Base-by-base conservation (phyloP, 1,284 basidiomycete genomes). In the Rhizoctonia solani region DNA sequence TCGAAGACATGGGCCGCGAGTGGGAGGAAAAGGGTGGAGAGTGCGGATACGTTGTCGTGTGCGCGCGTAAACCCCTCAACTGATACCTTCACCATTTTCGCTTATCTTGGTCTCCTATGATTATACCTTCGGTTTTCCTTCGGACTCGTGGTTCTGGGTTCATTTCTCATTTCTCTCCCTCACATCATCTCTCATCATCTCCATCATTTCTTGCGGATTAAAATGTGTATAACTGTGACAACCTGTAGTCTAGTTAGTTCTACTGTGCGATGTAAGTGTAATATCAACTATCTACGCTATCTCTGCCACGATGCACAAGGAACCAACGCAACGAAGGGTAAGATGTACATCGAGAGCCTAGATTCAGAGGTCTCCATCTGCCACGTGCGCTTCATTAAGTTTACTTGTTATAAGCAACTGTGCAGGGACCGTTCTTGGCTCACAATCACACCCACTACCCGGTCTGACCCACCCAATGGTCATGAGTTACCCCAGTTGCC, bases 31-130 rank as follows among this genome's bases (percentile, higher is more conserved):
- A 61, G 56, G 56, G 56, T 4, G 56, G 44, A 27, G 56, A 61
- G 30, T 61, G n/a, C n/a, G 56, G 56, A 61, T 61, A 61, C 21
- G 56, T 61, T 8, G 56, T 61, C 19, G 56, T 61, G 21, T 61
- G 56, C 56, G 56, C 56, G 46, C 56, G 44, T n/a, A 61, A 61
- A 32, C 56, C 56, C 4, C 56, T 61, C 56, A 61, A 61, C 56
- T 61, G 39, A 25, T 49, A 14, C 37, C 37, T 8, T 39, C 37
- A 14, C 9, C 8, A 19, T 32, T 21, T 41, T 58, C 55, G 14
- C 16, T 6, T 13, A 39, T 5, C 46, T 58, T 25, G 19, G 19
- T 5, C 37, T 56, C 23, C 54, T 42, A 9, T 29, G 11, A 13
- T 54, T 14, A 16, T 56, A 21, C 27, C 42, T 27, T 32, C 23